Evolutionary conservation across 371 early-diverging fungal genomes (phyloP).

Genomic region (Umbelopsis sp.): DNA sequence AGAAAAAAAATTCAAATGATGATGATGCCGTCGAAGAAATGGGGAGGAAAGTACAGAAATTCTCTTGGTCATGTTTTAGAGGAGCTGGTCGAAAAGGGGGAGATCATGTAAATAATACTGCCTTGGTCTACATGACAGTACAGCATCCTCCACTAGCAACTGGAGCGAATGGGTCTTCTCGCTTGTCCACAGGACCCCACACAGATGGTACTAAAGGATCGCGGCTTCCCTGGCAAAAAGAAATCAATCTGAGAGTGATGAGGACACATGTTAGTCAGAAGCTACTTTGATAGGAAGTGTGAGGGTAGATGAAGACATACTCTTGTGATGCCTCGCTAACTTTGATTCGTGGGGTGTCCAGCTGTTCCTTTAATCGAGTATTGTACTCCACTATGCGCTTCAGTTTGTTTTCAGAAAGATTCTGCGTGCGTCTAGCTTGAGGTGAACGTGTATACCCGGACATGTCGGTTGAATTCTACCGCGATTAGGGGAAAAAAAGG

Average conservation of each 20-base stretch:
- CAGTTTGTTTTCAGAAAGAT: conserved; percentile 74
- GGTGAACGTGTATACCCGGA: conserved; percentile 7
- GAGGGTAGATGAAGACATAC: neutral
- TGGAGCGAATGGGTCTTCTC: conserved; percentile 81
- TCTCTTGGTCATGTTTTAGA: neutral
- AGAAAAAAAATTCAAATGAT: neutral
- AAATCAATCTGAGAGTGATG: conserved; percentile 43
- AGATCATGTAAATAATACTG: neutral
- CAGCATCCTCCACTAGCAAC: conserved; percentile 51
- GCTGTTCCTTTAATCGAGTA: conserved; percentile 76
- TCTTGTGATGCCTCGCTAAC: conserved; percentile 82
- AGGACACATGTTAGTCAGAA: neutral
- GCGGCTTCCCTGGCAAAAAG: conserved; percentile 54
- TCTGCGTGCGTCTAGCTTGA: conserved; percentile 27
- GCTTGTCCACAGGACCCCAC: conserved; percentile 80
- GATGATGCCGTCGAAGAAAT: neutral
- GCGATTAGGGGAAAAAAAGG: neutral
- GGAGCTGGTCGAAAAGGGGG: neutral
- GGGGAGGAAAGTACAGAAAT: neutral
- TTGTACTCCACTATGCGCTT: conserved; percentile 78
- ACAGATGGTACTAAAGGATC: conserved; percentile 79
- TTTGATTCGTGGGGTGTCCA: conserved; percentile 78
- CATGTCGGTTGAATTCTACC: conserved; percentile 5
- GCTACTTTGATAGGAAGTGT: neutral
- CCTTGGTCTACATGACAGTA: conserved; percentile 35